These are phyloP conservation scores for Entamoeba invadens DNA, from an alignment of 208 protist genomes.

Conservation along the genomic window DNA sequence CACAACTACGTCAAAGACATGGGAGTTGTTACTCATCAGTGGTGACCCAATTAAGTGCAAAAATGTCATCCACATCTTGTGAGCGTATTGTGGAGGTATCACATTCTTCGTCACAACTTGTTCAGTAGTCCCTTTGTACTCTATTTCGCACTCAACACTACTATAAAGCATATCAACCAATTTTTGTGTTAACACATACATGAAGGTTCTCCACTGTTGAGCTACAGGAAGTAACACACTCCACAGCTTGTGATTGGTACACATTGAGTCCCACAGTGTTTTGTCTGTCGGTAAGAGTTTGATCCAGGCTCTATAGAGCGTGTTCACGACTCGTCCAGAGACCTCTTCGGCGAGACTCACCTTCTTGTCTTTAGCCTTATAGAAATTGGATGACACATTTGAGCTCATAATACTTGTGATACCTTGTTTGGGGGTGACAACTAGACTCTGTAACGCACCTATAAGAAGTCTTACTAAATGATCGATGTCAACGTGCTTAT, in stretches of 20 bases:
- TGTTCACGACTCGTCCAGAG: not conserved
- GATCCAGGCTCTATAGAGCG: not conserved
- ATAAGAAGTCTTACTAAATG: not conserved
- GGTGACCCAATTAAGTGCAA: not conserved
- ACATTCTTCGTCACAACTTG: not conserved
- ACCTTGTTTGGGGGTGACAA: not conserved
- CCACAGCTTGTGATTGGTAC: not conserved
- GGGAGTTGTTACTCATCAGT: not conserved
- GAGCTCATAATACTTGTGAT: not conserved
- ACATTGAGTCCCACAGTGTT: not conserved
- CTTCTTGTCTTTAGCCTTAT: not conserved
- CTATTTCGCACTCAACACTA: not conserved
- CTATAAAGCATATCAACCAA: not conserved
- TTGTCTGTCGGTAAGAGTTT: not conserved
- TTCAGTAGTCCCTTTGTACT: not conserved
- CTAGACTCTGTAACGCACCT: not conserved
- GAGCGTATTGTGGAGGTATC: not conserved
- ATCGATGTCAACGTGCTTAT: not conserved
- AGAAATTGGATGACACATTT: not conserved
- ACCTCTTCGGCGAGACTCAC: not conserved
- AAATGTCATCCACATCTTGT: not conserved
- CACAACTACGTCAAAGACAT: not conserved
- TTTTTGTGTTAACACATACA: not conserved
- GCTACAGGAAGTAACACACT: not conserved
- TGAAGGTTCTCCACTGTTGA: not conserved